These are phyloP conservation scores for Chaetothyriales sp. DNA, from an alignment of 2,329 filamentous ascomycete genomes.

Conservation along the genomic window DNA sequence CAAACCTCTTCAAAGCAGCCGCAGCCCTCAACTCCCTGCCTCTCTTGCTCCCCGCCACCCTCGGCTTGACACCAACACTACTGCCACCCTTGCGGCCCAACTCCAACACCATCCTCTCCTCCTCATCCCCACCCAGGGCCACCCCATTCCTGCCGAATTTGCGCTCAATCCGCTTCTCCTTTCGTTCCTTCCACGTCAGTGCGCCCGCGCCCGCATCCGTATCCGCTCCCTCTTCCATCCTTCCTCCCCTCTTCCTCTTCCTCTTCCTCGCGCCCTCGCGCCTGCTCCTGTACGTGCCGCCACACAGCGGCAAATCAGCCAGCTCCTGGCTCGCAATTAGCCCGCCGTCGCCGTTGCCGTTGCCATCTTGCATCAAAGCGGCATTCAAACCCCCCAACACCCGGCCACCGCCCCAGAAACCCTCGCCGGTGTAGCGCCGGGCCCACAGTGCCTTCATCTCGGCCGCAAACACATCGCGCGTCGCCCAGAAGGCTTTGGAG, in stretches of 20 bases:
- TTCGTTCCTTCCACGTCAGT: constrained; percentile 54
- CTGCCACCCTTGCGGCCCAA: constrained; percentile 37
- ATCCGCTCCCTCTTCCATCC: constrained; percentile 35
- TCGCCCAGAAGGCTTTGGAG: constrained; percentile 62
- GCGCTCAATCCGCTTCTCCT: constrained; percentile 55
- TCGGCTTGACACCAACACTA: constrained; percentile 44
- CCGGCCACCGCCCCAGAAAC: constrained; percentile 63
- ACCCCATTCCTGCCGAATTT: constrained; percentile 62
- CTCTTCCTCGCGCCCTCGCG: constrained; percentile 29
- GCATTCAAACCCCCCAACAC: constrained; percentile 45
- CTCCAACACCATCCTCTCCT: constrained; percentile 50
- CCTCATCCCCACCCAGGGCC: constrained; percentile 54
- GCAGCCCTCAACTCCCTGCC: constrained; percentile 63
- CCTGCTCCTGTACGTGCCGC: constrained; percentile 54
- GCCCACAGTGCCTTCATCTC: constrained; percentile 58
- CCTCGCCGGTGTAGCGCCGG: constrained; percentile 60
- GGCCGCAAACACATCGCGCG: constrained; percentile 56
- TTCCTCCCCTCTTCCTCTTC: constrained; percentile 33
- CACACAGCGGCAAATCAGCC: constrained; percentile 60
- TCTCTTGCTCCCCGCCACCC: constrained; percentile 58
- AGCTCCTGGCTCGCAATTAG: constrained; percentile 37
- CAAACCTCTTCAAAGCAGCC: constrained; percentile 61
- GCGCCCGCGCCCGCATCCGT: no score
- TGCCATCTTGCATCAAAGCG: constrained; percentile 32
- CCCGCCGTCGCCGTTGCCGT: constrained; percentile 25